phyloP scores from a whole-genome alignment of 257 asterid species.

The Solanum microdontum region DNA sequence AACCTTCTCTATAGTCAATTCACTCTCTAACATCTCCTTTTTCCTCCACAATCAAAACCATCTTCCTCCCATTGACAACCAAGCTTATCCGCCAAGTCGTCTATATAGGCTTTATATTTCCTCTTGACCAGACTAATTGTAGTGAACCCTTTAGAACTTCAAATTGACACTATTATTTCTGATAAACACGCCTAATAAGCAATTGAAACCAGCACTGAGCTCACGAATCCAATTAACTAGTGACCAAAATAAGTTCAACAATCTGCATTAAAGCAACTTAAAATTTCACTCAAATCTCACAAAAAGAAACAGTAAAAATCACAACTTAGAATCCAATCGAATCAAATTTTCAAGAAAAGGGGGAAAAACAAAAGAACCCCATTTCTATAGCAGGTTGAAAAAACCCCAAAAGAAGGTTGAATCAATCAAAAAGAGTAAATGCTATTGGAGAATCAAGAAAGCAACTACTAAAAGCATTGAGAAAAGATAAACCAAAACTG shows the following conservation, averaged over 20 bases:
- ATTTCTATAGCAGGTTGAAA: not conserved
- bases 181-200: not conserved
- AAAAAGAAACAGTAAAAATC: not conserved
- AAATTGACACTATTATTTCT: not conserved
- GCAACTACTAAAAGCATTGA: not conserved
- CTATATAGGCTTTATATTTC: not conserved
- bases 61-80: not conserved
- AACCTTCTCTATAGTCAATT: conserved; percentile 17
- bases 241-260: not conserved
- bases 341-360: not conserved
- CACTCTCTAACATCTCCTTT: conserved; percentile 51
- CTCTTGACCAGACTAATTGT: not conserved
- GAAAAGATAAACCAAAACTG: not conserved
- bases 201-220: not conserved
- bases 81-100: not conserved
- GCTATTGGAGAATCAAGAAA: not conserved
- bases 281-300: not conserved
- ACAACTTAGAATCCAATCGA: not conserved
- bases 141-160: not conserved
- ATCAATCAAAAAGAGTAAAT: not conserved
- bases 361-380: not conserved
- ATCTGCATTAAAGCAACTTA: not conserved
- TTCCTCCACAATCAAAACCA: conserved; percentile 10
- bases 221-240: not conserved
- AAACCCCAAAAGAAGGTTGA: not conserved